Conservation (phyloP, 306 rosid species). For the Fragaria iinumae region DNA sequence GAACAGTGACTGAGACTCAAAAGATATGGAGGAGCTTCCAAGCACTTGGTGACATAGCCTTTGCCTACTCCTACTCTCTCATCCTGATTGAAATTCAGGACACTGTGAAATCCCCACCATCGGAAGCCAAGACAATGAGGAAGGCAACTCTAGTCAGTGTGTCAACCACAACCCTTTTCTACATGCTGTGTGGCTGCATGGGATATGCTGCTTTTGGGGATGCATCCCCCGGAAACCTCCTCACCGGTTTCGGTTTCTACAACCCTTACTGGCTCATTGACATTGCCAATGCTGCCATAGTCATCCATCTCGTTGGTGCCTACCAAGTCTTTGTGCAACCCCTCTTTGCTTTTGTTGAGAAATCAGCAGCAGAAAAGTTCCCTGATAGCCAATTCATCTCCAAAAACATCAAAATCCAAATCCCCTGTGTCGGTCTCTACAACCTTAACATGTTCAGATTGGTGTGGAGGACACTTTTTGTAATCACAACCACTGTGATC, state of each 20-base stretch:
- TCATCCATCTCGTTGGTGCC: constrained; percentile 77
- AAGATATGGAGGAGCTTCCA: constrained; percentile 77
- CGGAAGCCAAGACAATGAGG: constrained; percentile 84
- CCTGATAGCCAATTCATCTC: constrained; percentile 39
- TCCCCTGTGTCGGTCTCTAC: constrained; percentile 41
- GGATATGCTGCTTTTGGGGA: constrained; percentile 93
- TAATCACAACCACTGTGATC: constrained; percentile 50
- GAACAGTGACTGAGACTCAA: constrained; percentile 53
- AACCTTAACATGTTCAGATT: constrained; percentile 51
- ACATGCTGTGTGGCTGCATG: constrained; percentile 72
- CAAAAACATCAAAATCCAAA: constrained; percentile 42
- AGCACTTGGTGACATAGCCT: constrained; percentile 87
- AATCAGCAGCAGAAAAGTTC: constrained; percentile 38
- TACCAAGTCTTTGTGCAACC: constrained; percentile 86
- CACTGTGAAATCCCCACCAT: constrained; percentile 78
- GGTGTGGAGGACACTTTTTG: constrained; percentile 64
- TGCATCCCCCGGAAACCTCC: constrained; percentile 70
- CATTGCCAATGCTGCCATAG: constrained; percentile 82
- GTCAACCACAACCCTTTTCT: constrained; percentile 61
- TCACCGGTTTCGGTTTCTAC: constrained; percentile 81
- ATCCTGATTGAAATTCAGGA: constrained; percentile 93
- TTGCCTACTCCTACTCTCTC: constrained; percentile 82
- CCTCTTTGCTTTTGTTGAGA: constrained; percentile 68
- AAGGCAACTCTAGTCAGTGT: constrained; percentile 58
- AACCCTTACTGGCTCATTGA: constrained; percentile 81